Conservation (phyloP, 2,329 filamentous ascomycete species). For the Trichophyton mentagrophytes region DNA sequence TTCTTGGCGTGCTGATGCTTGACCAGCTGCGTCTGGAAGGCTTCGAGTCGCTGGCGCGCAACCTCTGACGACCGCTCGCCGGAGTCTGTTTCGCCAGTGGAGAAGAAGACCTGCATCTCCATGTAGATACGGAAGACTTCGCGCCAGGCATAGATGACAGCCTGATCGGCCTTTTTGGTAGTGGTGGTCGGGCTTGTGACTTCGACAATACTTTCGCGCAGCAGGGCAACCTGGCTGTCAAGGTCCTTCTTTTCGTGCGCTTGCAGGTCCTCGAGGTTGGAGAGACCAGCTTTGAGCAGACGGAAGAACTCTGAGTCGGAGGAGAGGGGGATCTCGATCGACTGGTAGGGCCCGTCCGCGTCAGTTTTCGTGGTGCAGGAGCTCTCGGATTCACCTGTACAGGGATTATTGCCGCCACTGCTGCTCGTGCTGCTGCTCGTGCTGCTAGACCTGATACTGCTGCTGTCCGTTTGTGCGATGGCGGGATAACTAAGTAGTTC, state of each 20-base stretch:
- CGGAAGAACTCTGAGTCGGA: conserved; percentile 72
- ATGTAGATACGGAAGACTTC: conserved; percentile 71
- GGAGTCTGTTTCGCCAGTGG: conserved; percentile 57
- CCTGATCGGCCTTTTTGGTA: conserved; percentile 42
- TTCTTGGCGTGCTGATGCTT: conserved; percentile 37
- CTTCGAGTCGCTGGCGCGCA: conserved; percentile 55
- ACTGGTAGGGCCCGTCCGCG: conserved; percentile 14
- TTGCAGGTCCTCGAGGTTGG: conserved; percentile 55
- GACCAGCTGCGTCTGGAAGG: conserved; percentile 56
- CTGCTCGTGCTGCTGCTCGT: not conserved
- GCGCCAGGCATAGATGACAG: conserved; percentile 63
- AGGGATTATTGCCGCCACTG: not conserved
- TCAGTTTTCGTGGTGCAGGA: not conserved
- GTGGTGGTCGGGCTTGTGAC: conserved; percentile 54
- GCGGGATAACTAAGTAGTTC: not conserved
- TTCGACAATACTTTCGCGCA: conserved; percentile 52
- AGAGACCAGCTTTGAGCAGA: conserved; percentile 58
- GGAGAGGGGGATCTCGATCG: conserved; percentile 61
- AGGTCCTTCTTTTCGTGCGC: conserved; percentile 52
- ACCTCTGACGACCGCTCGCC: conserved; percentile 53
- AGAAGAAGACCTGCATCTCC: conserved; percentile 71
- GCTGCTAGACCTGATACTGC: not conserved
- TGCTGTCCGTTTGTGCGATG: not conserved
- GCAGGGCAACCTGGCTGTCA: conserved; percentile 46
- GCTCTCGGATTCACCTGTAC: not conserved